These are phyloP conservation scores for Celoporthe dispersa DNA, from an alignment of 2,329 filamentous ascomycete genomes.

Conservation along the genomic window DNA sequence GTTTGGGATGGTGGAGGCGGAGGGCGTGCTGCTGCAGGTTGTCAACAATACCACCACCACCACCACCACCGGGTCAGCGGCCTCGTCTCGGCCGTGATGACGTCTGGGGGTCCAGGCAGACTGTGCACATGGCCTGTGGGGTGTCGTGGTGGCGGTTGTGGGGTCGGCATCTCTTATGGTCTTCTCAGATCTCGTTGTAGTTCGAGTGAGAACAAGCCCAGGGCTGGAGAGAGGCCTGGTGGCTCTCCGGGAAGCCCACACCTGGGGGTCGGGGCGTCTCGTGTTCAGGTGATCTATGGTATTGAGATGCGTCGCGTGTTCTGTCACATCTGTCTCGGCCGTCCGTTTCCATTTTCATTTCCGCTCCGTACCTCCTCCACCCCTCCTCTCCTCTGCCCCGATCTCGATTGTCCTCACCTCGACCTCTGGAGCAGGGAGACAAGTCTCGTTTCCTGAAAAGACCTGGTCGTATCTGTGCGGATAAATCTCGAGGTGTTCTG, in stretches of 20 bases:
- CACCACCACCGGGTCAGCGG: not conserved
- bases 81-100: not conserved
- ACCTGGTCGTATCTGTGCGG: not conserved
- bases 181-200: not conserved
- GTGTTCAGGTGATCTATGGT: not conserved
- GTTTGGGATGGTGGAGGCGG: constrained; percentile 36
- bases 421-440: not conserved
- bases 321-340: not conserved
- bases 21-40: constrained; percentile 40
- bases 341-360: not conserved
- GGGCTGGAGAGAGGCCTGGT: too few species aligned
- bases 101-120: not conserved
- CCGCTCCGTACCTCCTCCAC: too few species aligned
- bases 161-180: not conserved
- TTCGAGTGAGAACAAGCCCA: too few species aligned
- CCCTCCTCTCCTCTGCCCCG: not conserved
- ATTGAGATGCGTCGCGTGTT: not conserved
- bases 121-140: not conserved
- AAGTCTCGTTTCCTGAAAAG: not conserved
- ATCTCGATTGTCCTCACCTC: not conserved
- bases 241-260: too few species aligned
- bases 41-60: not conserved
- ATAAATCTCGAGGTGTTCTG: not conserved
- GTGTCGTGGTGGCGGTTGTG: not conserved
- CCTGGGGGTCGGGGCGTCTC: not conserved